These are phyloP conservation scores for Heterobasidion annosum DNA, from an alignment of 1,284 basidiomycete species.

Conservation along the genomic window DNA sequence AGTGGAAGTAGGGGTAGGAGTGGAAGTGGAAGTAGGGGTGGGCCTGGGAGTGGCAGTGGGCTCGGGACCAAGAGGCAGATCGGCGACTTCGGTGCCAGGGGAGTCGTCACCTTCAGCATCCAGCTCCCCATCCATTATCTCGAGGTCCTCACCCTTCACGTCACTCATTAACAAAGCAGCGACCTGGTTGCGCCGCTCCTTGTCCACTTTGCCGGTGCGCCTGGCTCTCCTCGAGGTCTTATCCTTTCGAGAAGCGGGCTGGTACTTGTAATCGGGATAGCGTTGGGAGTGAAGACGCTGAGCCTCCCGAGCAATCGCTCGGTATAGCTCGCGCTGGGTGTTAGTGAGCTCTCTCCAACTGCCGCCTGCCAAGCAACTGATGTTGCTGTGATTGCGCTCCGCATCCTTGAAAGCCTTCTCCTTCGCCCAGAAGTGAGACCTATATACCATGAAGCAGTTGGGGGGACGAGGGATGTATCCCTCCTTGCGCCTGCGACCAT, in stretches of 20 bases:
- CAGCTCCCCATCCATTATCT: conserved; percentile 15
- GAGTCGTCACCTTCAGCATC: too few relatives aligned
- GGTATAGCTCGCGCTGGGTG: conserved; percentile 29
- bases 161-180: conserved; percentile 34
- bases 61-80: too few relatives aligned
- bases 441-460: conserved; percentile 81
- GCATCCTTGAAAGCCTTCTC: conserved; percentile 28
- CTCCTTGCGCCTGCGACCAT: conserved; percentile 30
- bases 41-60: too few relatives aligned
- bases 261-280: conserved; percentile 51
- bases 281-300: conserved; percentile 39
- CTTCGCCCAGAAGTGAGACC: conserved; percentile 56
- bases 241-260: conserved; percentile 26
- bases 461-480: conserved; percentile 64
- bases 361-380: conserved; percentile 40
- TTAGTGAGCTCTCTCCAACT: conserved; percentile 30
- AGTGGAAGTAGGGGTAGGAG: too few relatives aligned
- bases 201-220: conserved; percentile 16
- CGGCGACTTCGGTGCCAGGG: too few relatives aligned
- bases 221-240: conserved; percentile 18
- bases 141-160: conserved; percentile 26
- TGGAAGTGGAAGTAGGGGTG: too few relatives aligned
- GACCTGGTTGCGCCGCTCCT: conserved; percentile 31
- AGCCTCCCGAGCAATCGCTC: conserved; percentile 31
- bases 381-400: conserved; percentile 39